These are phyloP conservation scores for Leptographium flavum DNA, from an alignment of 2,329 filamentous ascomycete species.

Conservation along the genomic window DNA sequence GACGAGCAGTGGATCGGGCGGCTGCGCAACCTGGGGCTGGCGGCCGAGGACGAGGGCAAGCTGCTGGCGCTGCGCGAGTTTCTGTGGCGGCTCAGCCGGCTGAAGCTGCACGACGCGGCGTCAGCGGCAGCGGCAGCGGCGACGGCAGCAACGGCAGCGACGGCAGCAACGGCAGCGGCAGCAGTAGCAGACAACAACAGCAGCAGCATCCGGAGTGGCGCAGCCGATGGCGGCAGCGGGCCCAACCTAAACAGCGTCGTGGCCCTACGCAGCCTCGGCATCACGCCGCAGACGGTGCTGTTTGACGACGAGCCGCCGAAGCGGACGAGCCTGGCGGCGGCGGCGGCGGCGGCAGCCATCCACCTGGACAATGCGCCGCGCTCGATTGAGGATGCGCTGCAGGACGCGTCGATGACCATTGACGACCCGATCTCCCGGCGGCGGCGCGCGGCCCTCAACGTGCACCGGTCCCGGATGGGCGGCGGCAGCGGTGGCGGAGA, in stretches of 20 bases:
- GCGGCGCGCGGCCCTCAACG: slow-evolving; percentile 36
- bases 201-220: background rate
- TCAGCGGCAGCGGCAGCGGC: slow-evolving; percentile 1
- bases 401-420: slow-evolving; percentile 84
- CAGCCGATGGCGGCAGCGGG: background rate
- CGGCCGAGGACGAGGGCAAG: slow-evolving; percentile 76
- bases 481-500: slow-evolving; percentile 18
- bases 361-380: slow-evolving; percentile 24
- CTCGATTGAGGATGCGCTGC: slow-evolving; percentile 77
- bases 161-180: slow-evolving; percentile 11
- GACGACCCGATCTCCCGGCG: slow-evolving; percentile 49
- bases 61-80: slow-evolving; percentile 76
- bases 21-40: slow-evolving; percentile 71
- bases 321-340: slow-evolving; percentile 17
- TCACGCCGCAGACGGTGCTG: slow-evolving; percentile 79
- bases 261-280: slow-evolving; percentile 56
- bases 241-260: slow-evolving; percentile 55
- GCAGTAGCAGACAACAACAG: slow-evolving; percentile 16
- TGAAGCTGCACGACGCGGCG: slow-evolving; percentile 42
- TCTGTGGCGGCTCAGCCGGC: slow-evolving; percentile 71
- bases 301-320: slow-evolving; percentile 64
- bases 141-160: slow-evolving; percentile 19
- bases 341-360: slow-evolving; percentile 23
- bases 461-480: slow-evolving; percentile 30
- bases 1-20: slow-evolving; percentile 88